Base-by-base conservation (phyloP, 352 stramenopile species). In the Globisporangium cederbergense region DNA sequence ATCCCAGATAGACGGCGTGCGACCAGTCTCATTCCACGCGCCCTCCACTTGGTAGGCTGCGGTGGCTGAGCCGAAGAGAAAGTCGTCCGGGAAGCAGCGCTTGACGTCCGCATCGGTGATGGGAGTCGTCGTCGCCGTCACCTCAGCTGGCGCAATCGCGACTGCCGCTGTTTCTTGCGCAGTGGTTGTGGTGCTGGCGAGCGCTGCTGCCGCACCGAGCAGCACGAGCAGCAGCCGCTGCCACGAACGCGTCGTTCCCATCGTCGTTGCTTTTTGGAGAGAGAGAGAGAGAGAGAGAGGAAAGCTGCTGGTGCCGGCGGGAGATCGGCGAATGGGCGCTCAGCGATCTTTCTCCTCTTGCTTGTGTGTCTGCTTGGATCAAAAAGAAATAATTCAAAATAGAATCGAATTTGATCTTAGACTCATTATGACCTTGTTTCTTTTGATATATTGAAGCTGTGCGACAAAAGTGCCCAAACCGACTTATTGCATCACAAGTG, bases 31-130 rank as follows among this genome's bases (percentile, higher is more conserved):
- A 53, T 97, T 83, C 60, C 77, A 82, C 3, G 79, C 94, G 22
- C 95, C 96, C 79, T 99, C 96, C 38, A 98, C 85, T 78, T 99
- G 94, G 75, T 98, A 98, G 34, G 87, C 73, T 1, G 93, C 91
- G 4, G 93, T 98, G 16, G 93, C 91, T 4, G 80, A 81, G 22
- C 95, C 95, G 57, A 91, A 97, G 57, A 95, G 68, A 78, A 98
- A 98, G 49, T 74, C 62, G 16, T 74, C 70, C 1, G 83, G 72
- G 60, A 91, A 90, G 70, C 83, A 89, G 28, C 79, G 81, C 25
- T 66, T 66, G n/a, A 25, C 5, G 50, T 36, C 32, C 32, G 32
- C 32, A 4, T 36, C 32, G 32, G 32, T 36, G 32, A 10, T 76
- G 73, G 54, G 78, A 90, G 65, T 88, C 98, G 25, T 83, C 81